Base-by-base conservation (phyloP, 2,329 filamentous ascomycete species). In the Cladophialophora immunda region DNA sequence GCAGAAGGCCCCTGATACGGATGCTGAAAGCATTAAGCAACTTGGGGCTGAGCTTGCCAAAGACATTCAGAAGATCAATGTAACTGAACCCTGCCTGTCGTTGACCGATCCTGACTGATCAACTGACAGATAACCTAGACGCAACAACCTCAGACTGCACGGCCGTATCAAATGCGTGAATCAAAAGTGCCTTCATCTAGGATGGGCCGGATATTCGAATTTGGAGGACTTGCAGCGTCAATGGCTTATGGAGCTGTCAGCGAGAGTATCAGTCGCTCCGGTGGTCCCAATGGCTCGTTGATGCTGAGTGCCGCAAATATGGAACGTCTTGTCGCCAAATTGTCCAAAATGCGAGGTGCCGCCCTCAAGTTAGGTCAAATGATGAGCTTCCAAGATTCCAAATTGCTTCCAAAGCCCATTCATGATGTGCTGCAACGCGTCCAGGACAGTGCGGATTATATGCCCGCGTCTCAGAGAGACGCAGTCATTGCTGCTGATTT, bases 341-440 rank as follows among this genome's bases (percentile, higher is more conserved):
- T 99, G 2, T 98, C 94, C 2, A 91, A 92, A 25, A 99, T 99
- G 95, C 89, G 95, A 74, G 95, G 95, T 41, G 96, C 95, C 5
- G 95, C 95, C n/a, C 83, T 99, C 50, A 99, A 99, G 81, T 81
- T 99, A 29, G 96, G 95, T 0, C 95, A 99, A 81, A 95, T 98
- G 91, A 91, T 99, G 84, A 97, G 93, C 78, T 95, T 99, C 76
- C 95, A 99, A 82, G 95, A 99, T 80, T 89, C 92, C 41, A 98
- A 97, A 79, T 93, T 97, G 89, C 86, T 99, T 9, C 95, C 95
- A 0, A 87, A 87, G 0, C 88, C 92, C 0, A 93, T 99, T 58
- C 92, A 96, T 71, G 87, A 94, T 74, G 93, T 99, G 1, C 82
- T 99, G 13, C 93, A 97, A 76, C 89, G 96, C 5, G 95, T 99